Conservation (phyloP, 306 rosid genomes). For the Ziziphus jujuba region DNA sequence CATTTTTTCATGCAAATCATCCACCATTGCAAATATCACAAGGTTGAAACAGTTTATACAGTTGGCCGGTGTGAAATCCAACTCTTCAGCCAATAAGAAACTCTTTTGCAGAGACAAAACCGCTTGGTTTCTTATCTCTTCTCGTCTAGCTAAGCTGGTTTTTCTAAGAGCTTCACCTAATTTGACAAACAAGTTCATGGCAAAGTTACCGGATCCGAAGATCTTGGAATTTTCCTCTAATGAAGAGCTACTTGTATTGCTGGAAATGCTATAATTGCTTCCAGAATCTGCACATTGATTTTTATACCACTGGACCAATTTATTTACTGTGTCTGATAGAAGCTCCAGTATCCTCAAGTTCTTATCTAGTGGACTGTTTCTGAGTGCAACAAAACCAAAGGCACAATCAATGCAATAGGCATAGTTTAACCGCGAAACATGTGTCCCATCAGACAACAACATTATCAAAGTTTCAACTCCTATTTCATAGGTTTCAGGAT, state of each 20-base stretch:
- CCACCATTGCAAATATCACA: conserved; percentile 83
- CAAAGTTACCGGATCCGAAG: conserved; percentile 41
- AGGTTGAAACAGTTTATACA: conserved; percentile 69
- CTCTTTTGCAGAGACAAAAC: conserved; percentile 58
- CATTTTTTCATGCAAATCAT: conserved; percentile 88
- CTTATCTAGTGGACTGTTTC: conserved; percentile 79
- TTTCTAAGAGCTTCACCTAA: conserved; percentile 79
- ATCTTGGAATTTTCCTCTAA: conserved; percentile 52
- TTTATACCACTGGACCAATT: conserved; percentile 69
- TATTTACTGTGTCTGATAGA: conserved; percentile 56
- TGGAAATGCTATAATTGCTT: conserved; percentile 37
- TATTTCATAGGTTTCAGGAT: conserved; percentile 65
- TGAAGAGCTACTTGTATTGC: conserved; percentile 63
- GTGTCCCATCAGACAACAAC: conserved; percentile 55
- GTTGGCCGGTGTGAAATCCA: conserved; percentile 50
- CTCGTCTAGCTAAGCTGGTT: conserved; percentile 73
- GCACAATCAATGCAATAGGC: conserved; percentile 71
- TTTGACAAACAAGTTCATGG: conserved; percentile 63
- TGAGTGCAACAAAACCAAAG: conserved; percentile 68
- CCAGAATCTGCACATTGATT: conserved; percentile 53
- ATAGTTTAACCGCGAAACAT: conserved; percentile 53
- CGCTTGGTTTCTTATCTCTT: conserved; percentile 90
- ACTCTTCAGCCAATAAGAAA: conserved; percentile 68
- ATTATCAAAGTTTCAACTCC: conserved; percentile 67
- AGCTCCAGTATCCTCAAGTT: conserved; percentile 67